Evolutionary conservation across 805 yeast species (phyloP).

Genomic region (Kregervanrija pseudodelftensis): DNA sequence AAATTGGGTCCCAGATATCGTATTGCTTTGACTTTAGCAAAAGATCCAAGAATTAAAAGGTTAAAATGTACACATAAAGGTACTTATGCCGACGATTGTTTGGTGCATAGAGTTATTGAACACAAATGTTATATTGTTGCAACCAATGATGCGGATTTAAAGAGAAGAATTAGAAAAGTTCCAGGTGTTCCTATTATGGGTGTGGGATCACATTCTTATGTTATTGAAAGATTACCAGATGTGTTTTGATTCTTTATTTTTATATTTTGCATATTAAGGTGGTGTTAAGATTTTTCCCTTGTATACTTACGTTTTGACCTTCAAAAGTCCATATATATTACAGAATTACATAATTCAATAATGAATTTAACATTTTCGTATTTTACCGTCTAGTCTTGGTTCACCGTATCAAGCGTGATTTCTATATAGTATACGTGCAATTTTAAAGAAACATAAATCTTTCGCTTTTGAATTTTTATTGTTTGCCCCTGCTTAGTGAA

Average conservation of each 20-base stretch:
- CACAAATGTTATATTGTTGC: conserved; percentile 97
- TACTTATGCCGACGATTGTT: conserved; percentile 96
- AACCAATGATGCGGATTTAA: conserved; percentile 94
- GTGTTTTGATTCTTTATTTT: conserved; percentile 44
- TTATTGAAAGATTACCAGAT: conserved; percentile 90
- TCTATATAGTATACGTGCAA: too few species aligned
- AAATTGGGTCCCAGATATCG: conserved; percentile 92
- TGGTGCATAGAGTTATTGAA: conserved; percentile 87
- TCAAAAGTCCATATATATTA: not conserved
- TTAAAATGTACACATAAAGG: conserved; percentile 90
- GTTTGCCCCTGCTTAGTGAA: too few species aligned
- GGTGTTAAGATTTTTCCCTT: not conserved
- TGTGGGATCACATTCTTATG: conserved; percentile 90
- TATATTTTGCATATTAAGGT: too few species aligned
- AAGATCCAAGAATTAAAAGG: conserved; percentile 86
- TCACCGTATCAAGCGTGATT: too few species aligned
- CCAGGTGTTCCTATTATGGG: conserved; percentile 98
- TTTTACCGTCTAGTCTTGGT: too few species aligned
- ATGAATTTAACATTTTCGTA: not conserved
- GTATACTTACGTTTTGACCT: not conserved
- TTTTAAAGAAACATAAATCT: too few species aligned
- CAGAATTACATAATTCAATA: not conserved
- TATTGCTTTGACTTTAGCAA: conserved; percentile 86
- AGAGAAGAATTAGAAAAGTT: conserved; percentile 87
- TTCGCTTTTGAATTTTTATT: too few species aligned